Conservation (phyloP, 768 basidiomycete genomes). For the Tricholoma saponaceum region DNA sequence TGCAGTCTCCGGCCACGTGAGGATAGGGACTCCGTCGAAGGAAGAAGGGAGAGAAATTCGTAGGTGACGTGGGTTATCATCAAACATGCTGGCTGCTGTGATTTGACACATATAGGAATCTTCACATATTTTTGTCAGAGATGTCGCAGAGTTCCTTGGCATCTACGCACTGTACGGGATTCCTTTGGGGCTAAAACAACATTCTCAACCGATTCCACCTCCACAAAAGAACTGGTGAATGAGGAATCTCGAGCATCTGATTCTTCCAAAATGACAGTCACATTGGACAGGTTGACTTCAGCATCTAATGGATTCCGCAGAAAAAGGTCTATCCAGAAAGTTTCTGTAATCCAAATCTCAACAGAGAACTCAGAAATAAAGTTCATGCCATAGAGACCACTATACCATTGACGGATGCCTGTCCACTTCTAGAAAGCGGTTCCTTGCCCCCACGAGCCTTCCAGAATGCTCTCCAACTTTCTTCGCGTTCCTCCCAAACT, state of each 20-base stretch:
- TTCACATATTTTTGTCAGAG: slow-evolving; percentile 14
- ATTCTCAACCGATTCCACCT: slow-evolving; percentile 59
- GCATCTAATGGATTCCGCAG: slow-evolving; percentile 71
- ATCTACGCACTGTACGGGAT: slow-evolving; percentile 50
- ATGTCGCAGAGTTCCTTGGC: not conserved
- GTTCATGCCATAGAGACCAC: slow-evolving; percentile 6
- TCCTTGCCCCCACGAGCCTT: slow-evolving; percentile 49
- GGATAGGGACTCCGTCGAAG: slow-evolving; percentile 60
- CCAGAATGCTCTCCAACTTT: slow-evolving; percentile 62
- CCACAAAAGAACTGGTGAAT: slow-evolving; percentile 36
- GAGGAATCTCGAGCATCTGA: slow-evolving; percentile 24
- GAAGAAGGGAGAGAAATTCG: slow-evolving; percentile 71
- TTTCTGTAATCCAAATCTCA: slow-evolving; percentile 39
- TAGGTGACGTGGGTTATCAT: slow-evolving; percentile 56
- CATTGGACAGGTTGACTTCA: slow-evolving; percentile 62
- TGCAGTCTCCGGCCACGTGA: slow-evolving; percentile 75
- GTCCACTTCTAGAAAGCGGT: slow-evolving; percentile 48
- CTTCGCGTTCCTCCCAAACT: slow-evolving; percentile 65
- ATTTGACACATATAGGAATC: slow-evolving; percentile 64
- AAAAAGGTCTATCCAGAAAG: slow-evolving; percentile 72
- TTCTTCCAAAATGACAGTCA: slow-evolving; percentile 53
- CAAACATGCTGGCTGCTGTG: slow-evolving; percentile 47
- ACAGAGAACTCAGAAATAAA: slow-evolving; percentile 4
- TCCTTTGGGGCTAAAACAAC: slow-evolving; percentile 61
- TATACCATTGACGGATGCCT: slow-evolving; percentile 61